Evolutionary conservation across 805 yeast genomes (phyloP).

Genomic region (Kodamaea kakaduensis): DNA sequence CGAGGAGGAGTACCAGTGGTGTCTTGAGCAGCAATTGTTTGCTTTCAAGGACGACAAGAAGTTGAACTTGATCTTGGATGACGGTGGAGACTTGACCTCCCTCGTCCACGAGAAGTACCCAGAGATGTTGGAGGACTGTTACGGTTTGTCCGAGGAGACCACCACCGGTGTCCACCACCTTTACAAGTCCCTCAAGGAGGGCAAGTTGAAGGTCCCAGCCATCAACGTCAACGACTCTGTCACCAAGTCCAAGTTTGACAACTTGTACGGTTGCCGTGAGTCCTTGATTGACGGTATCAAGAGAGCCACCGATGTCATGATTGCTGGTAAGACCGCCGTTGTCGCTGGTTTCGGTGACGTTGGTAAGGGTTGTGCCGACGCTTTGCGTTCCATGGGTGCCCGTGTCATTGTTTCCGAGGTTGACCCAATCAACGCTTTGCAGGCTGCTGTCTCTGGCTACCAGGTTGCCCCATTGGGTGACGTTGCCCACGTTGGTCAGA

Average conservation of each 20-base stretch:
- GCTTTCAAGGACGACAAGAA: constrained; percentile 95
- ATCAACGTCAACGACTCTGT: constrained; percentile 98
- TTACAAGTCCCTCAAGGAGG: constrained; percentile 91
- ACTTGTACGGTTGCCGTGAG: constrained; percentile 99
- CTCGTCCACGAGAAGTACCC: constrained; percentile 97
- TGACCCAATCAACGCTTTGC: constrained; percentile 98
- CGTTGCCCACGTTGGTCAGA: constrained; percentile 90
- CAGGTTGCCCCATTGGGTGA: constrained; percentile 95
- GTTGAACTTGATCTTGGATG: constrained; percentile 96
- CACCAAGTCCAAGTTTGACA: constrained; percentile 98
- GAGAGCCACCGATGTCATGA: constrained; percentile 99
- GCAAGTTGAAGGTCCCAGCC: constrained; percentile 93
- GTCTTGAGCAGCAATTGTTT: constrained; percentile 98
- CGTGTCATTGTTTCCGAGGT: constrained; percentile 95
- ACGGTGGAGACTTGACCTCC: constrained; percentile 98
- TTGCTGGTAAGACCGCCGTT: constrained; percentile 98
- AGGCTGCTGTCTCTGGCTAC: constrained; percentile 99
- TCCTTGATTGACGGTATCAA: constrained; percentile 97
- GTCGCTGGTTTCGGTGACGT: constrained; percentile 99
- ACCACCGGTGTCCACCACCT: constrained; percentile 99
- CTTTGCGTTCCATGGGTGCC: constrained; percentile 98
- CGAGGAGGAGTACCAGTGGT: constrained; percentile 99
- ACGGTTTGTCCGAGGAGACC: constrained; percentile 97
- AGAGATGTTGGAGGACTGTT: constrained; percentile 92
- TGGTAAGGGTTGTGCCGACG: constrained; percentile 99